Base-by-base conservation (phyloP, 2,329 filamentous ascomycete species). In the Paraphoma chrysanthemicola region DNA sequence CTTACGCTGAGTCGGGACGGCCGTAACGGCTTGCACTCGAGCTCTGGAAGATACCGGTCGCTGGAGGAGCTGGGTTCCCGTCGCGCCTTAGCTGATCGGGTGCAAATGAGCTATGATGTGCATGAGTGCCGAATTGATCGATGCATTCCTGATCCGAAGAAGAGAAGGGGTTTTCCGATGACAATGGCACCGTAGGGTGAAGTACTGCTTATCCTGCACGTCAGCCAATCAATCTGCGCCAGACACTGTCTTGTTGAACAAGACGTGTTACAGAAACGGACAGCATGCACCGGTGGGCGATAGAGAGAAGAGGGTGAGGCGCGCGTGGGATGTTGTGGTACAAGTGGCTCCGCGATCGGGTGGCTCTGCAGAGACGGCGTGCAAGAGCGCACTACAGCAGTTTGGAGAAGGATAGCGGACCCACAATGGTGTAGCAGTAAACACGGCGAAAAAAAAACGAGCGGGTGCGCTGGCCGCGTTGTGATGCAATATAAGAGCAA, bases 1-100 rank as follows among this genome's bases (percentile, higher is more conserved):
- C 84, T 81, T 83, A 86, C 84, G 79, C 80, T 75, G 79, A 75
- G 74, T 86, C 82, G 80, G 81, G 76, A 76, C 81, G 81, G 70
- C 79, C 78, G 79, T 82, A 85, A 77, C 82, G 80, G 77, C 66
- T 62, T 62, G 81, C 70, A 72, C 79, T 78, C 74, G 80, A 82
- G 69, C 74, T 77, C 68, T 82, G 79, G 56, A 79, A 79, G 50
- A 79, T 75, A 66, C 78, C 76, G 54, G 75, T 70, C 54, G 79
- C 39, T 16, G 39, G 77, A 66, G 82, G 79, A 64, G 77, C 76
- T 67, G 84, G 75, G 57, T 75, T 70, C 67, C 78, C 79, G 72
- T 84, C 81, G 76, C 82, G 82, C 67, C 82, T 80, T 70, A 79
- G 76, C 61, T 78, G 78, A 67, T 84, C 82, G 66, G 82, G 78